These are phyloP conservation scores for Closterium sp. DNA, from an alignment of 139 green algal genomes.

Conservation along the genomic window DNA sequence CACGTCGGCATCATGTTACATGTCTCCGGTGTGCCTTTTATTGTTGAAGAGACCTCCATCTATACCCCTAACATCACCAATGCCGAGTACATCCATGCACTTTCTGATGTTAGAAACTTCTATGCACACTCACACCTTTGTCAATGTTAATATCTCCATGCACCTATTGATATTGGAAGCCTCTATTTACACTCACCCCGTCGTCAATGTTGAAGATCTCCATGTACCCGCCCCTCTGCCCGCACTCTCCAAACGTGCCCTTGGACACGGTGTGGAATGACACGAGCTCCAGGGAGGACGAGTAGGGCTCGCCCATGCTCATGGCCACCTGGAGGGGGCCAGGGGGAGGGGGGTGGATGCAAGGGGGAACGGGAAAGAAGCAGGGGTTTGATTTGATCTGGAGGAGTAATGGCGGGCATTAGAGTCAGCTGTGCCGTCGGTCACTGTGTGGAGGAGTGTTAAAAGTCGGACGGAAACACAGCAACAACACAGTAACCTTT, in stretches of 20 bases:
- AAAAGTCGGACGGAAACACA: too few species aligned
- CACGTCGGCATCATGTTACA: too few species aligned
- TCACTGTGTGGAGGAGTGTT: too few species aligned
- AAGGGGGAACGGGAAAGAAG: neutral
- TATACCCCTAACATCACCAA: too few species aligned
- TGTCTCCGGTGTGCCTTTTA: too few species aligned
- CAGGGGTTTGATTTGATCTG: too few species aligned
- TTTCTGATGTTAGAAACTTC: too few species aligned
- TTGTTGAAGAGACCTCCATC: neutral
- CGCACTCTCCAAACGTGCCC: slow-evolving; percentile 85
- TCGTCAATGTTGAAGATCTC: slow-evolving; percentile 81
- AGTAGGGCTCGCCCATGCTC: slow-evolving; percentile 42
- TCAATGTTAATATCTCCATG: neutral
- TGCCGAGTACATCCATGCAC: too few species aligned
- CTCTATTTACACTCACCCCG: neutral
- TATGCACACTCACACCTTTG: too few species aligned
- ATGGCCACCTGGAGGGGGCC: slow-evolving; percentile 6
- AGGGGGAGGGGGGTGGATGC: neutral
- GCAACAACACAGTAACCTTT: too few species aligned
- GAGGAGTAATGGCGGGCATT: too few species aligned
- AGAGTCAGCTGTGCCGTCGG: too few species aligned
- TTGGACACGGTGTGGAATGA: slow-evolving; percentile 89
- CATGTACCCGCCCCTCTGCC: slow-evolving; percentile 83
- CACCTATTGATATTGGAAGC: neutral
- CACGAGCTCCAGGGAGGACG: slow-evolving; percentile 59